These are phyloP conservation scores for Cyberlindnera galapagoensis DNA, from an alignment of 805 yeast species.

Conservation along the genomic window DNA sequence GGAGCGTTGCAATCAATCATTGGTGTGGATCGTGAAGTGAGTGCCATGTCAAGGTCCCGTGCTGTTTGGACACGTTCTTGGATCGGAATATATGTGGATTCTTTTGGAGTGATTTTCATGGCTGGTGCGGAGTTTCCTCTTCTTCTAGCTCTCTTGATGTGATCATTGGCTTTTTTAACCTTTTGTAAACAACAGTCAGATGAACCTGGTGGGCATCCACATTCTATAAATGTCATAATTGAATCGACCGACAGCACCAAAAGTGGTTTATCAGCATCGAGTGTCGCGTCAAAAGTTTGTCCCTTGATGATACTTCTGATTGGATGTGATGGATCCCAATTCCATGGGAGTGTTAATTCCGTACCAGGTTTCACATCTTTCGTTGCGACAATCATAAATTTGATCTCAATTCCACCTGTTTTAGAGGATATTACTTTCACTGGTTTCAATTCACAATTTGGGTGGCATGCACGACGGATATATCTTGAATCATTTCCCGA, in stretches of 20 bases:
- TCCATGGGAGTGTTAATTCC: conserved; percentile 80
- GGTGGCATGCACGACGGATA: conserved; percentile 66
- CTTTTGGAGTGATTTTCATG: conserved; percentile 27
- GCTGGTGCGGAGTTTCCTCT: conserved; percentile 23
- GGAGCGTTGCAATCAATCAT: too few species aligned
- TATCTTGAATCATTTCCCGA: conserved; percentile 74
- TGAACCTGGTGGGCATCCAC: conserved; percentile 43
- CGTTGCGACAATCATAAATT: conserved; percentile 51
- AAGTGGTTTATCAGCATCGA: conserved; percentile 45
- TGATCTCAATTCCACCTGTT: conserved; percentile 33
- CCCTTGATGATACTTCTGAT: conserved; percentile 44
- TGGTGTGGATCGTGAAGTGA: too few species aligned
- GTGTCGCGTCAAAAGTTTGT: conserved; percentile 44
- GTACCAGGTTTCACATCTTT: conserved; percentile 54
- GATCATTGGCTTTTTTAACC: conserved; percentile 55
- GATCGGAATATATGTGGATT: conserved; percentile 26
- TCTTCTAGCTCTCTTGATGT: conserved; percentile 47
- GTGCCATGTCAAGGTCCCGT: too few species aligned
- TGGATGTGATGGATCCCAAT: conserved; percentile 81
- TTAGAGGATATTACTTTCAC: too few species aligned
- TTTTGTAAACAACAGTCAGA: conserved; percentile 51
- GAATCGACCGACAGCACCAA: conserved; percentile 58
- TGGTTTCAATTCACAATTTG: conserved; percentile 64
- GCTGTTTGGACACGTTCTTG: conserved; percentile 27
- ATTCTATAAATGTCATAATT: conserved; percentile 54